Evolutionary conservation across 1,139 yeast genomes (phyloP).

Genomic region (Yamadazyma siamensis): DNA sequence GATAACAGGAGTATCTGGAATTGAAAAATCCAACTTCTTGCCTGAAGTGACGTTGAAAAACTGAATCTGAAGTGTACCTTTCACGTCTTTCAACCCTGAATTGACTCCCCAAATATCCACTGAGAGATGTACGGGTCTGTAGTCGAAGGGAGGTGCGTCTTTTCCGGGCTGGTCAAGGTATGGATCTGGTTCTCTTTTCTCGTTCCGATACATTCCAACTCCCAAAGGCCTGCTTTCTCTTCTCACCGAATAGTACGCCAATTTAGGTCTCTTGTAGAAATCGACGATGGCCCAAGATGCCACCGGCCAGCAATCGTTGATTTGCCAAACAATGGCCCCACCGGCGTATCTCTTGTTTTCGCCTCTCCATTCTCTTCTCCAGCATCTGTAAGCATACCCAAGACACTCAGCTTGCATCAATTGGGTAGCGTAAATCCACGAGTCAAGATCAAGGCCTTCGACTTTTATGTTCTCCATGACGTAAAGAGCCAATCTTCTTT

Average conservation of each 20-base stretch:
- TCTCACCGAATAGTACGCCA: slow-evolving; percentile 44
- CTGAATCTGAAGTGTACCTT: slow-evolving; percentile 24
- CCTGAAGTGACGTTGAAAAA: slow-evolving; percentile 30
- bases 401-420: slow-evolving; percentile 49
- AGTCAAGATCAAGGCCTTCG: slow-evolving; percentile 25
- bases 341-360: slow-evolving; percentile 29
- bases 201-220: slow-evolving; percentile 33
- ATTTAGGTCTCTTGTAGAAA: slow-evolving; percentile 35
- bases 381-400: slow-evolving; percentile 42
- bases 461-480: slow-evolving; percentile 41
- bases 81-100: slow-evolving; percentile 18
- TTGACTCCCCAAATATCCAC: slow-evolving; percentile 46
- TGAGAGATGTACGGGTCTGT: slow-evolving; percentile 11
- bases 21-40: slow-evolving; percentile 14
- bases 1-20: slow-evolving; percentile 15
- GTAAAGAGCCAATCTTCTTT: slow-evolving; percentile 40
- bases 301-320: slow-evolving; percentile 52
- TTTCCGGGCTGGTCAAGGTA: slow-evolving; percentile 19
- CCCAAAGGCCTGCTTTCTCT: slow-evolving; percentile 36
- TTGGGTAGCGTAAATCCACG: slow-evolving; percentile 49
- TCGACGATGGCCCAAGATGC: slow-evolving; percentile 47
- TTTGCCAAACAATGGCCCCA: slow-evolving; percentile 50
- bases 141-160: slow-evolving; percentile 18
- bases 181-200: slow-evolving; percentile 15
- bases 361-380: slow-evolving; percentile 46